These are phyloP conservation scores for Hortaea sp. DNA, from an alignment of 2,329 filamentous ascomycete species.

Conservation along the genomic window DNA sequence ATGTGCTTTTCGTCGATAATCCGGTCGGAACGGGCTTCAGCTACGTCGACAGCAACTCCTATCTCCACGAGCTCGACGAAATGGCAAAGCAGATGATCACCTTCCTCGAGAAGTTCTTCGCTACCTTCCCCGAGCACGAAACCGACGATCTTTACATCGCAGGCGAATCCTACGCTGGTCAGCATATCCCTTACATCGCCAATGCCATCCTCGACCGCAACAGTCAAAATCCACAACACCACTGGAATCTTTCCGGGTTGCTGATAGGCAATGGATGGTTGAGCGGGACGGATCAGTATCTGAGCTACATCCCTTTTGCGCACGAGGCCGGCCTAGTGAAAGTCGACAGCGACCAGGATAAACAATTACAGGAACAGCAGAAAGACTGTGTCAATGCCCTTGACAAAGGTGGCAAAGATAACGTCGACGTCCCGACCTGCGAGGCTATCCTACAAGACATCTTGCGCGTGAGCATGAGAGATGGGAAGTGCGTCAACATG, in stretches of 20 bases:
- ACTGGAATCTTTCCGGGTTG: conserved; percentile 75
- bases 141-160: conserved; percentile 88
- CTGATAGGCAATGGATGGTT: conserved; percentile 98
- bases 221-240: conserved; percentile 30
- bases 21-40: conserved; percentile 95
- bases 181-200: conserved; percentile 96
- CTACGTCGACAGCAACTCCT: conserved; percentile 84
- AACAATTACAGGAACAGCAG: conserved; percentile 58
- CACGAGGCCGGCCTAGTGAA: conserved; percentile 66
- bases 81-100: conserved; percentile 83
- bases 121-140: conserved; percentile 81
- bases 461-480: conserved; percentile 51
- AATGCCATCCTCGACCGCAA: conserved; percentile 83
- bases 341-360: conserved; percentile 55
- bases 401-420: conserved; percentile 46
- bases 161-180: conserved; percentile 92
- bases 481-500: conserved; percentile 74
- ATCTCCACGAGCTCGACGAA: conserved; percentile 70
- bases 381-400: conserved; percentile 55
- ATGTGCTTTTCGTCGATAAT: conserved; percentile 92
- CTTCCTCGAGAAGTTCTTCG: conserved; percentile 88
- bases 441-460: conserved; percentile 68
- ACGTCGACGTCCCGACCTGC: conserved; percentile 61
- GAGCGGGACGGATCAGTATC: conserved; percentile 79
- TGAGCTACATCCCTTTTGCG: conserved; percentile 71